These are phyloP conservation scores for Fusarium drepaniforme DNA, from an alignment of 2,329 filamentous ascomycete species.

Conservation along the genomic window DNA sequence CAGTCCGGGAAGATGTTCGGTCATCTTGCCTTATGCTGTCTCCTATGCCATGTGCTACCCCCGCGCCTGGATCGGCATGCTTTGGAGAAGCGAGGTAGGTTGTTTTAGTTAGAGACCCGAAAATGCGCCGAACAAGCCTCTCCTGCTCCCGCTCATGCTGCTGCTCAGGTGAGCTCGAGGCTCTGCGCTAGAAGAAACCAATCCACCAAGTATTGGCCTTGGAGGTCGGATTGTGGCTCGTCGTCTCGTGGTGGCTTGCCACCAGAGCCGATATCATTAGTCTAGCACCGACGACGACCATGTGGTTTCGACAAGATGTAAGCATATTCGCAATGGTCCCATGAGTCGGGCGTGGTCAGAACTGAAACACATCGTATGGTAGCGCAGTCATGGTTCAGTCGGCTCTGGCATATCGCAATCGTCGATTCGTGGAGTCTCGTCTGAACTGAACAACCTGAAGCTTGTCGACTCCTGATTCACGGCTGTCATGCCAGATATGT, in stretches of 20 bases:
- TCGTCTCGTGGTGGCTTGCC: neutral
- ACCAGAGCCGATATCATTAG: neutral
- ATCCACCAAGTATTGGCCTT: neutral
- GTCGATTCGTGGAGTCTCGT: slow-evolving; percentile 42
- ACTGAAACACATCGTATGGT: slow-evolving; percentile 39
- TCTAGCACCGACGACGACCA: neutral
- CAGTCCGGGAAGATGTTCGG: slow-evolving; percentile 35
- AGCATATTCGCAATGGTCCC: slow-evolving; percentile 18
- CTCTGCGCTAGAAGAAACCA: neutral
- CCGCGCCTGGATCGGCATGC: slow-evolving; percentile 37
- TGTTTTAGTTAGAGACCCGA: slow-evolving; percentile 27
- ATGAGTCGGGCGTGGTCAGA: slow-evolving; percentile 33
- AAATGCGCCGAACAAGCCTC: slow-evolving; percentile 31
- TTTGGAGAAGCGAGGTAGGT: slow-evolving; percentile 25
- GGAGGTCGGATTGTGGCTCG: neutral
- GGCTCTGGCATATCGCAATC: slow-evolving; percentile 30
- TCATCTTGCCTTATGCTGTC: slow-evolving; percentile 35
- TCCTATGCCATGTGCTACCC: slow-evolving; percentile 41
- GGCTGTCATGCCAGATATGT: slow-evolving; percentile 45
- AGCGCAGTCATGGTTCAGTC: slow-evolving; percentile 34
- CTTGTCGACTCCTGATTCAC: slow-evolving; percentile 39
- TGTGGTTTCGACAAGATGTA: neutral
- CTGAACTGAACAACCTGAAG: slow-evolving; percentile 27
- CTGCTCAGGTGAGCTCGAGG: slow-evolving; percentile 6
- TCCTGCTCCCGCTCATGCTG: slow-evolving; percentile 5